Evolutionary conservation across 108 stramenopile genomes (phyloP), one percentile per base, ranked within the genome.

Genomic region (Nitzschia sp.): DNA sequence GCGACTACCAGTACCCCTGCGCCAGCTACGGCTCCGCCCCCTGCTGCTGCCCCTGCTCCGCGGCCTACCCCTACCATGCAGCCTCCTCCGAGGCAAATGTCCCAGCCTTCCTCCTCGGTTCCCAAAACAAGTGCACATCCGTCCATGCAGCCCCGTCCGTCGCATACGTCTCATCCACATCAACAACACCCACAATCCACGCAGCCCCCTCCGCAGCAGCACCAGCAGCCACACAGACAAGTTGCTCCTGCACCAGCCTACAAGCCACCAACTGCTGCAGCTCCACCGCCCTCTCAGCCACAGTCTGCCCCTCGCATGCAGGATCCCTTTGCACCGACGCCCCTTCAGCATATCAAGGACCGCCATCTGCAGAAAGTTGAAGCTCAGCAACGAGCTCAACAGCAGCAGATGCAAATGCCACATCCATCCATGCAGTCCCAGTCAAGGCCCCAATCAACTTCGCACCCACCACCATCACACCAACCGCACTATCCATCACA

Each of bases 251-350:
- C 19, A 48, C 25, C 10, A 34, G 20, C 6, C 11, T 21, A 63
- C 25, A 19, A 29, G 10, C 14, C 48, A 7, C 24, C 63, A 44
- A 21, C 19, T 1, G 15, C 63, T 14, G 43, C 48, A 48, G 10
- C n/a, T 3, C 21, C n/a, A n/a, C 44, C 22, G 25, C 40, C 14
- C 38, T 34, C 19, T 21, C 29, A 24, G 15, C 14, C 38, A 14
- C 10, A 17, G 12, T 41, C 63, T n/a, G 12, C 56, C 40, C 17
- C 55, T 0, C 50, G 44, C 11, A 40, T 54, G 14, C 62, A 22
- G 9, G 75, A 76, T 52, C 75, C 75, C 17, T 76, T 64, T 63
- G 75, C 75, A 15, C 75, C 75, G 3, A 70, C 75, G 3, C 75
- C 75, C 10, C 37, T 70, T 1, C 14, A 26, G n/a, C 52, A 56